Conservation (phyloP, 495 filamentous ascomycete species). For the Lophiotrema nucula region DNA sequence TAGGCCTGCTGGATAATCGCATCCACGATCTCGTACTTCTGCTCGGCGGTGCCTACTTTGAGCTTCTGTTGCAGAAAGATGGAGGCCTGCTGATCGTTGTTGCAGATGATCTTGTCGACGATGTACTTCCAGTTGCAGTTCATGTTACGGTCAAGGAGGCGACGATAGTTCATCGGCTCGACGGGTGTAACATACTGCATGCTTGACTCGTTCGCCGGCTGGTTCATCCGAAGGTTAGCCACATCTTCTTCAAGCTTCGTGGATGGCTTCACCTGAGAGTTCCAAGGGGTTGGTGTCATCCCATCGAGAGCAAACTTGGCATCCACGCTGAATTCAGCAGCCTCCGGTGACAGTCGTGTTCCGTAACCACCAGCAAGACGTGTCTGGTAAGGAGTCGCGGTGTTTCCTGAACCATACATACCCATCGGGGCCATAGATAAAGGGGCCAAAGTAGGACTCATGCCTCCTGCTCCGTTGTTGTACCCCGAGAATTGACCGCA, state of each 20-base stretch:
- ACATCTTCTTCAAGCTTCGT: slow-evolving; percentile 6
- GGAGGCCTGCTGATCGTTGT: slow-evolving; percentile 97
- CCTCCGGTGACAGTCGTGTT: slow-evolving; percentile 80
- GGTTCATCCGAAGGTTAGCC: slow-evolving; percentile 8
- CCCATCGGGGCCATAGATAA: slow-evolving; percentile 37
- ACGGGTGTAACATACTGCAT: slow-evolving; percentile 72
- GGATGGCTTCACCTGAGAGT: slow-evolving; percentile 45
- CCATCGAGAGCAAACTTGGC: too few relatives aligned
- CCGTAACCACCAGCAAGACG: slow-evolving; percentile 74
- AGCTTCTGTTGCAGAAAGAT: slow-evolving; percentile 99
- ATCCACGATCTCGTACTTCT: slow-evolving; percentile 95
- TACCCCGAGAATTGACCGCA: slow-evolving; percentile 32
- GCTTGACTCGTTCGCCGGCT: slow-evolving; percentile 21
- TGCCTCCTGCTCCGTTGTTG: slow-evolving; percentile 1
- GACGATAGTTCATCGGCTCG: slow-evolving; percentile 96
- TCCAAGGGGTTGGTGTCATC: slow-evolving; percentile 50
- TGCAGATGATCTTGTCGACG: slow-evolving; percentile 98
- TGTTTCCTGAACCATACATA: slow-evolving; percentile 68
- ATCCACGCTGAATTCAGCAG: slow-evolving; percentile 69
- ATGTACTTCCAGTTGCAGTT: slow-evolving; percentile 99
- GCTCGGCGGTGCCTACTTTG: slow-evolving; percentile 90
- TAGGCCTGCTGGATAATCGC: slow-evolving; percentile 96
- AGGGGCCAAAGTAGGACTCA: slow-evolving; percentile 22
- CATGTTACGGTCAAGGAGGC: slow-evolving; percentile 90
- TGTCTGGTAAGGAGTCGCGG: slow-evolving; percentile 57